These are phyloP conservation scores for Xylaria sp. DNA, from an alignment of 2,329 filamentous ascomycete genomes.

Conservation along the genomic window DNA sequence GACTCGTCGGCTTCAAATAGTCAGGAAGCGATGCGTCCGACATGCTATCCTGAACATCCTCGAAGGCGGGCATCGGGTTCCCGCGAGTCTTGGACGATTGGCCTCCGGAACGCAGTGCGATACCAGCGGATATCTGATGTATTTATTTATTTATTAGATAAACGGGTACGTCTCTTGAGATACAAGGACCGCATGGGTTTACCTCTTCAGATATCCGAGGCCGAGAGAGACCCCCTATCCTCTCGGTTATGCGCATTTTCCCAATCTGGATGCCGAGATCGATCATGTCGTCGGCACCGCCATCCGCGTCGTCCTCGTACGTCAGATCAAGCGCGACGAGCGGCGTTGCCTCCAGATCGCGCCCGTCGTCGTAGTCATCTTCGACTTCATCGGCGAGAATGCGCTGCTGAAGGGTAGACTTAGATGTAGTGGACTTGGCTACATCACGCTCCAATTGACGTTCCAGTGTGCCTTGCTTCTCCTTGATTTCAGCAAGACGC, in stretches of 20 bases:
- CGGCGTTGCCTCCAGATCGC: slow-evolving; percentile 56
- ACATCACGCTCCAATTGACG: slow-evolving; percentile 64
- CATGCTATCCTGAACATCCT: slow-evolving; percentile 23
- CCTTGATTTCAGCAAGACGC: slow-evolving; percentile 70
- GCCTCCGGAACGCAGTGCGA: slow-evolving; percentile 25
- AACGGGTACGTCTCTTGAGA: not conserved
- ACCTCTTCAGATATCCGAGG: slow-evolving; percentile 68
- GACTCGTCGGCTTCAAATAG: slow-evolving; percentile 58
- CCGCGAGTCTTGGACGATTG: slow-evolving; percentile 20
- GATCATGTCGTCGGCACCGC: slow-evolving; percentile 53
- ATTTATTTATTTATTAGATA: slow-evolving; percentile 9
- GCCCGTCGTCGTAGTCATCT: slow-evolving; percentile 55
- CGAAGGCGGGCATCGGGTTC: slow-evolving; percentile 23
- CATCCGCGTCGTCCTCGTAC: slow-evolving; percentile 59
- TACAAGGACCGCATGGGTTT: slow-evolving; percentile 23
- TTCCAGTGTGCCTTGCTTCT: slow-evolving; percentile 69
- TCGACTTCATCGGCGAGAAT: slow-evolving; percentile 47
- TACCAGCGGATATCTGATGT: slow-evolving; percentile 34
- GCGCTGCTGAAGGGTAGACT: slow-evolving; percentile 32
- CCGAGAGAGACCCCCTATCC: slow-evolving; percentile 66
- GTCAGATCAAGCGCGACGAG: slow-evolving; percentile 60
- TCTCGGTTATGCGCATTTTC: slow-evolving; percentile 67
- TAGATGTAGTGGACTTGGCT: slow-evolving; percentile 40
- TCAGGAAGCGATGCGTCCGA: slow-evolving; percentile 36
- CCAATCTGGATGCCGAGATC: slow-evolving; percentile 69